These are phyloP conservation scores for Colletotrichum eleusines DNA, from an alignment of 2,329 filamentous ascomycete species.

Conservation along the genomic window DNA sequence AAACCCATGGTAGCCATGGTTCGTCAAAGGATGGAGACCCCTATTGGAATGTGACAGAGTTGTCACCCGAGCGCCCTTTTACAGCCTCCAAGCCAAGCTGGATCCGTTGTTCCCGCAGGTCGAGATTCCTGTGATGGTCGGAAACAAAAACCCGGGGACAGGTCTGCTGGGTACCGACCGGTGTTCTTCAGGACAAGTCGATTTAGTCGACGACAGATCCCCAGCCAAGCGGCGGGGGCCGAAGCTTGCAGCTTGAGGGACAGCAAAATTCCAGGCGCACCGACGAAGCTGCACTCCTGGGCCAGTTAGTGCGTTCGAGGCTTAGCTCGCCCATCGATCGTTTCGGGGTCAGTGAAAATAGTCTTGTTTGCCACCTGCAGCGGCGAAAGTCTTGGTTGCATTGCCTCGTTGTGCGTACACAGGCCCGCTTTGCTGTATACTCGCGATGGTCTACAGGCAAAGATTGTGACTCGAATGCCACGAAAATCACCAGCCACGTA, in stretches of 20 bases:
- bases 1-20: conserved; percentile 47
- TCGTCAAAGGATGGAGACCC: conserved; percentile 46
- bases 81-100: conserved; percentile 42
- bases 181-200: not conserved
- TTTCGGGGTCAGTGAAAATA: conserved; percentile 12
- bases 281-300: conserved; percentile 39
- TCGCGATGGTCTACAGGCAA: too few species aligned
- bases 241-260: conserved; percentile 37
- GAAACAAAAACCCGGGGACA: not conserved
- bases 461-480: conserved; percentile 22
- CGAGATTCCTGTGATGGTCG: conserved; percentile 45
- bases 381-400: not conserved
- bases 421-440: conserved; percentile 23
- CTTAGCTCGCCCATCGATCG: conserved; percentile 14
- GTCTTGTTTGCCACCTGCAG: conserved; percentile 12
- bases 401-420: conserved; percentile 18
- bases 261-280: conserved; percentile 42
- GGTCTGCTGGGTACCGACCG: not conserved
- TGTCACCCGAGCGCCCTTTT: conserved; percentile 47
- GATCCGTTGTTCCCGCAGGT: conserved; percentile 42
- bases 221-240: conserved; percentile 16
- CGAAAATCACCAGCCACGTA: conserved; percentile 12
- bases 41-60: conserved; percentile 41
- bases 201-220: not conserved
- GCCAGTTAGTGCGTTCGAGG: conserved; percentile 41